A percentile compares a stretch with the other conserved stretches of the same genome.
Evolutionary conservation across 306 rosid genomes (phyloP).

Genomic region (Notholithocarpus densiflorus): DNA sequence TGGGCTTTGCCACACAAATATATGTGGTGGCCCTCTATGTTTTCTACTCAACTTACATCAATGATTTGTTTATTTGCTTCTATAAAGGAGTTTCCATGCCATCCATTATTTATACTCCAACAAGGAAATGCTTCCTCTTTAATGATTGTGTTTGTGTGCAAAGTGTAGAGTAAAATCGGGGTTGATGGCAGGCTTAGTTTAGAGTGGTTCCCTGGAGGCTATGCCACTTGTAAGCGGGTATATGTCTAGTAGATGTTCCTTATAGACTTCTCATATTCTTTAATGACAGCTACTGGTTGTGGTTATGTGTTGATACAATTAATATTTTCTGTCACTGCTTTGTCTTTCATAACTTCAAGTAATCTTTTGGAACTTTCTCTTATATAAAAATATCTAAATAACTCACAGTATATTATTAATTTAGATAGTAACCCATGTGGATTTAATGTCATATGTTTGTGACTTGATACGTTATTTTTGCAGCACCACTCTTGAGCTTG

Average conservation of each 20-base stretch:
- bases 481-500: conserved; percentile 87
- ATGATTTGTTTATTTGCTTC: too few species aligned
- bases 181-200: neutral
- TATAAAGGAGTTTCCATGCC: too few species aligned
- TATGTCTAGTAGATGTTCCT: neutral
- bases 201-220: neutral
- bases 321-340: neutral
- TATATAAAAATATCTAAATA: neutral
- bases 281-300: neutral
- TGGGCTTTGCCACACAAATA: too few species aligned
- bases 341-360: neutral
- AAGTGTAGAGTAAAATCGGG: neutral
- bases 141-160: neutral
- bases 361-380: neutral
- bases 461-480: conserved; percentile 30
- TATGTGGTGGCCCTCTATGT: too few species aligned
- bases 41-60: too few species aligned
- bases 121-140: too few species aligned
- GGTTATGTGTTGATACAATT: neutral
- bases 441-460: neutral
- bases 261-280: neutral
- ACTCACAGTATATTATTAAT: conserved; percentile 4
- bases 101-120: too few species aligned
- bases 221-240: neutral
- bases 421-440: neutral